These are phyloP conservation scores for Toxoplasma gondii DNA, from an alignment of 169 alveolate genomes.

Conservation along the genomic window DNA sequence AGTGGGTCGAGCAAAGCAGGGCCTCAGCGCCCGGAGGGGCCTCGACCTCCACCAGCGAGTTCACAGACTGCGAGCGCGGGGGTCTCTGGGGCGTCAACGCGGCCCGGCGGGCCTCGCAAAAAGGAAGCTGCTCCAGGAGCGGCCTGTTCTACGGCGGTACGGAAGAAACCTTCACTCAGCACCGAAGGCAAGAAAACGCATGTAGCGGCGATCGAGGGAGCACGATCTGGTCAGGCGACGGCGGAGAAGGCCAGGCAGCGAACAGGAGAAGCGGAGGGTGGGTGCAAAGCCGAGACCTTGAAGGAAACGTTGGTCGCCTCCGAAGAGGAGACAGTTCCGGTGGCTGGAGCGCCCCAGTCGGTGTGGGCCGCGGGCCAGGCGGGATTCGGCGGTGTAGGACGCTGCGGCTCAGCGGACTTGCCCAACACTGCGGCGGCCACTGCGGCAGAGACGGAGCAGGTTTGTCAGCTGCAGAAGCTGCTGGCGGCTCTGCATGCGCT, in stretches of 20 bases:
- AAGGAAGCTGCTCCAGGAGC: too few species aligned
- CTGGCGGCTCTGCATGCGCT: conserved; percentile 25
- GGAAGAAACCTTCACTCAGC: background rate
- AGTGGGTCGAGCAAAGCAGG: background rate
- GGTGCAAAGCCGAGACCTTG: background rate
- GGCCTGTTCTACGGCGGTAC: too few species aligned
- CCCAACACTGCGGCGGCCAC: background rate
- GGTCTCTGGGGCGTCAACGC: too few species aligned
- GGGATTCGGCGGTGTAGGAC: background rate
- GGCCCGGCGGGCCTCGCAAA: too few species aligned
- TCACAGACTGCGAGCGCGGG: background rate
- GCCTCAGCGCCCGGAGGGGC: background rate
- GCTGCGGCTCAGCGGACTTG: background rate
- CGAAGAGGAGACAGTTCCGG: background rate
- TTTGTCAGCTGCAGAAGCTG: conserved; percentile 16
- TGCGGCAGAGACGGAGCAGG: conserved; percentile 3
- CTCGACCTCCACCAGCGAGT: background rate
- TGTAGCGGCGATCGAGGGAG: background rate
- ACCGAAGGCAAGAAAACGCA: background rate
- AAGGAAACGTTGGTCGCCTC: too few species aligned
- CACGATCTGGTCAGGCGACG: background rate
- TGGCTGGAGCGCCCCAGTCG: background rate
- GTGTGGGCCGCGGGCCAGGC: background rate
- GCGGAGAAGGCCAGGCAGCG: background rate
- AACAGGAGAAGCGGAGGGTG: background rate